Percentiles rank a stretch among this genome's conserved stretches.
Evolutionary conservation across 352 stramenopile species (phyloP).

Genomic region (Globisporangium radiosum): DNA sequence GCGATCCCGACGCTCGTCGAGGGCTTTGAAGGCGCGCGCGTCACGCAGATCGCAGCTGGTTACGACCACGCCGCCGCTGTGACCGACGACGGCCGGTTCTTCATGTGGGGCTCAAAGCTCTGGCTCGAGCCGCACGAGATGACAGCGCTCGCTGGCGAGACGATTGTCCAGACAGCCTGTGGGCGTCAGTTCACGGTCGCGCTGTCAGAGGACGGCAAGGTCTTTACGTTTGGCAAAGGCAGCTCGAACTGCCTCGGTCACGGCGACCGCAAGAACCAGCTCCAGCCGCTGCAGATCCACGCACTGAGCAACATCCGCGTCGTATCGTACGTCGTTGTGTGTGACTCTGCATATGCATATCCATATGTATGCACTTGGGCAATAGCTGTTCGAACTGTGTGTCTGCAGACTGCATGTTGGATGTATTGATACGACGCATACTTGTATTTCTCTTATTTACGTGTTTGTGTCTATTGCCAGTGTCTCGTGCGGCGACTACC

Average conservation of each 20-base stretch:
- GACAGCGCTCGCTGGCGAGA: slow-evolving; percentile 67
- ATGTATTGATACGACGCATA: not conserved
- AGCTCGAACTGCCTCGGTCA: slow-evolving; percentile 85
- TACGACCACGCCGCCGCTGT: slow-evolving; percentile 89
- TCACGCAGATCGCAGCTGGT: slow-evolving; percentile 90
- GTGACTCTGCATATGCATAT: not conserved
- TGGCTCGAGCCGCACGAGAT: slow-evolving; percentile 91
- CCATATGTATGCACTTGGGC: too few species aligned
- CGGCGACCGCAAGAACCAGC: slow-evolving; percentile 82
- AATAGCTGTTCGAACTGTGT: too few species aligned
- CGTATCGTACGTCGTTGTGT: slow-evolving; percentile 31
- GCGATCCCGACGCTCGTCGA: slow-evolving; percentile 86
- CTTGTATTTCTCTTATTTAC: not conserved
- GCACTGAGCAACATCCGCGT: slow-evolving; percentile 53
- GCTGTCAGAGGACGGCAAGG: slow-evolving; percentile 59
- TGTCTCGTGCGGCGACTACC: slow-evolving; percentile 82
- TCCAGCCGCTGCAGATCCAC: slow-evolving; percentile 80
- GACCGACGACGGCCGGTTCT: slow-evolving; percentile 69
- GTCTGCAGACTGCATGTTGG: slow-evolving; percentile 3
- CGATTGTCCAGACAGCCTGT: slow-evolving; percentile 74
- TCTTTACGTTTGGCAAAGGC: slow-evolving; percentile 88
- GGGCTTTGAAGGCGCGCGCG: slow-evolving; percentile 47
- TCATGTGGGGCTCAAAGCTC: slow-evolving; percentile 86
- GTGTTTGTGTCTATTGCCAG: slow-evolving; percentile 14
- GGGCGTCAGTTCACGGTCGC: slow-evolving; percentile 82